Evolutionary conservation across 805 yeast genomes (phyloP), one percentile per base, ranked within the genome.

Genomic region (Saccharomycopsis amapae): DNA sequence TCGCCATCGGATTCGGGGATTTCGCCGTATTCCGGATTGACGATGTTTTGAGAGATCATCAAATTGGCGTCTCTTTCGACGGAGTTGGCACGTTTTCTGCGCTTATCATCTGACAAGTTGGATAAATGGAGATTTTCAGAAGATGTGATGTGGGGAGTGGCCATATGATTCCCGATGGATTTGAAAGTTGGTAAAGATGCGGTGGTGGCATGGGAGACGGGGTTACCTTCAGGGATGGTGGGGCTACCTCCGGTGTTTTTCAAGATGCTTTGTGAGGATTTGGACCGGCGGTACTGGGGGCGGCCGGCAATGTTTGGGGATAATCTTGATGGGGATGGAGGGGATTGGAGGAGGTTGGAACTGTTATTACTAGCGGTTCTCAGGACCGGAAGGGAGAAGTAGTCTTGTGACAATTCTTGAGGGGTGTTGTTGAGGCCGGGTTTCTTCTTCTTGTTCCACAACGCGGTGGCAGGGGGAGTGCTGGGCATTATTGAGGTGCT

Each of bases 161-260:
- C n/a, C n/a, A 17, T 13, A 26, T 6, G 26, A 22, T 10, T 18
- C 22, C 35, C 35, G 5, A 45, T 40, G 5, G 45, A 31, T 4
- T 42, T 35, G 30, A 45, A 45, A 13, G 26, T 40, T 17, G 49
- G 49, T 19, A 45, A 38, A 17, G 45, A 40, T 9, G 45, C 41
- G 3, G 17, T 19, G 3, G 51, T 38, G 2, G 40, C 32, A 23
- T 48, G 49, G 10, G 35, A 34, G 1, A 48, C 41, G 3, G 37
- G 42, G 23, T 48, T 36, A 22, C 40, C 26, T 41, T 48, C 51
- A 2, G 51, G 51, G 19, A 48, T 48, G 5, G 48, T 45, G 2
- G 42, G 36, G 15, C 44, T 36, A 6, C 28, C 23, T 3, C 18
- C 13, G 17, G 26, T 32, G 40, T 28, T 9, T 23, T 38, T 38